Conservation (phyloP, 495 filamentous ascomycete species). For the Evansstolkia leycettana region DNA sequence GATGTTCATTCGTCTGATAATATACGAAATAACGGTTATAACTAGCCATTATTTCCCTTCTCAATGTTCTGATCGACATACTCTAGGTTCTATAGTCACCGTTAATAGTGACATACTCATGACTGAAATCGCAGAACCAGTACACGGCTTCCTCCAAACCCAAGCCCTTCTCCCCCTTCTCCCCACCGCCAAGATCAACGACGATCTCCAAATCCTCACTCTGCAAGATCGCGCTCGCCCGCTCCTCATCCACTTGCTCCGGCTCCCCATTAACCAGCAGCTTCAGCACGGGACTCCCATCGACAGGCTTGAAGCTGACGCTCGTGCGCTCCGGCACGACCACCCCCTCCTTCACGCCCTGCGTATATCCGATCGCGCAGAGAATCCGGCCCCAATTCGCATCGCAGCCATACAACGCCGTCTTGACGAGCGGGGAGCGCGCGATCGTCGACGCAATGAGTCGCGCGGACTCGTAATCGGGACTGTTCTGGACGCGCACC, state of each 20-base stretch:
- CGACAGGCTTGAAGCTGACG: slow-evolving; percentile 81
- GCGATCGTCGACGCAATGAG: slow-evolving; percentile 79
- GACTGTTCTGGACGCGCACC: slow-evolving; percentile 65
- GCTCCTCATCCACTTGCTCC: slow-evolving; percentile 77
- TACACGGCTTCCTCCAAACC: slow-evolving; percentile 67
- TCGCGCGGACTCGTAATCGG: slow-evolving; percentile 50
- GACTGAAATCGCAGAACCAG: slow-evolving; percentile 97
- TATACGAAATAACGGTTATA: no score
- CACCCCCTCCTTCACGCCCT: slow-evolving; percentile 46
- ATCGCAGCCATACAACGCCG: slow-evolving; percentile 89
- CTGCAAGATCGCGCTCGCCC: slow-evolving; percentile 77
- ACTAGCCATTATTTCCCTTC: no score
- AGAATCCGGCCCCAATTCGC: slow-evolving; percentile 98
- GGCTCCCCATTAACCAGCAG: slow-evolving; percentile 86
- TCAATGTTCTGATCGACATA: no score
- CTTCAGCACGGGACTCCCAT: slow-evolving; percentile 70
- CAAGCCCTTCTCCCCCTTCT: slow-evolving; percentile 35
- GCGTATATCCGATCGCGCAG: slow-evolving; percentile 86
- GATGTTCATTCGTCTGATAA: no score
- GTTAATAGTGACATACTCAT: slow-evolving; percentile 94
- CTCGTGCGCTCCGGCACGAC: slow-evolving; percentile 75
- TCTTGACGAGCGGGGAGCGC: slow-evolving; percentile 91
- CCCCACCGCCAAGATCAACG: slow-evolving; percentile 47
- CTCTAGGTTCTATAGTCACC: slow-evolving; percentile 72
- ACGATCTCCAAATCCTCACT: slow-evolving; percentile 76